These are phyloP conservation scores for Themeda triandra DNA, from an alignment of 176 grass and related monocot genomes.

Conservation along the genomic window DNA sequence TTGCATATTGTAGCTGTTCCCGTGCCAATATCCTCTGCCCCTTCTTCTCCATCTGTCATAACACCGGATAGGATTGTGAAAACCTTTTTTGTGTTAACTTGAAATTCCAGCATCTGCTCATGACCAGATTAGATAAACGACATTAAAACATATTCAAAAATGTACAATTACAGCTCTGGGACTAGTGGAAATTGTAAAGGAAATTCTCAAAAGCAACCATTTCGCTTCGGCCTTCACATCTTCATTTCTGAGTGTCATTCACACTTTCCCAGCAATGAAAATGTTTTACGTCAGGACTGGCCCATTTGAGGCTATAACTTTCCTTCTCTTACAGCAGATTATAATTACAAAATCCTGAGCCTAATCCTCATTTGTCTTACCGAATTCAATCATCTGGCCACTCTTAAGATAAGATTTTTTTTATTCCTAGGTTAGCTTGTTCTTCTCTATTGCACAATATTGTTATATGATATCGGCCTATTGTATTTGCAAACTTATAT, in stretches of 20 bases:
- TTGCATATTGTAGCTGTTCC: not conserved
- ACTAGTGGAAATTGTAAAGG: not conserved
- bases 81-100: not conserved
- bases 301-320: not conserved
- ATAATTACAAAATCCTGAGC: not conserved
- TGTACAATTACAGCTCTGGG: not conserved
- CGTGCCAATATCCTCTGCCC: not conserved
- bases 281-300: not conserved
- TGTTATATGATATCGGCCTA: not conserved
- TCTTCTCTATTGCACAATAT: constrained; percentile 1
- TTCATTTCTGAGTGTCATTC: constrained; percentile 7
- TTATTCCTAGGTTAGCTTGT: not conserved
- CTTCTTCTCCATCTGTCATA: constrained; percentile 1
- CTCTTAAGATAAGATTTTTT: not conserved
- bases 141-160: not conserved
- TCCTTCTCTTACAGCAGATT: not conserved
- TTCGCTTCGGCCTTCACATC: not conserved
- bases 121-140: not conserved
- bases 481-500: not conserved
- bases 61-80: not conserved
- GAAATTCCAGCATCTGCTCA: not conserved
- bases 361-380: not conserved
- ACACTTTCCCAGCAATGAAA: not conserved
- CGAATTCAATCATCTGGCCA: not conserved
- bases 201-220: not conserved